A percentile compares a stretch with the other conserved stretches of the same genome.
Conservation (phyloP, 2,329 filamentous ascomycete genomes). For the Penicillium digitatum region DNA sequence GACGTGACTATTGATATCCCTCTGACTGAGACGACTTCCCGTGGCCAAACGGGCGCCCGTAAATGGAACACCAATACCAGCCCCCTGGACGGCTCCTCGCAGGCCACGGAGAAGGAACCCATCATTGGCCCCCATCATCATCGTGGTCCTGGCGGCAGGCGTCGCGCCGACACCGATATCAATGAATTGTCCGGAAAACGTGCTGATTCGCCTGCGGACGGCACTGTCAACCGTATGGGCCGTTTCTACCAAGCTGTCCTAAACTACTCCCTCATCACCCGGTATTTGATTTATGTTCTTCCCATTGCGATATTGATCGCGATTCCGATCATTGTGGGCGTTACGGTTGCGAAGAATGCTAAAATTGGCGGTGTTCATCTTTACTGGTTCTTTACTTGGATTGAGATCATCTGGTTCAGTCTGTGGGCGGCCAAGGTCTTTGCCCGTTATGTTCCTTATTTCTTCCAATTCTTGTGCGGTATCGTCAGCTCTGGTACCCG, state of each 20-base stretch:
- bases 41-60: constrained; percentile 45
- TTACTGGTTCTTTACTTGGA: constrained; percentile 62
- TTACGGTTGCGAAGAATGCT: constrained; percentile 46
- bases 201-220: constrained; percentile 47
- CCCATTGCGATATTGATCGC: constrained; percentile 57
- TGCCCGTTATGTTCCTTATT: constrained; percentile 54
- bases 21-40: constrained; percentile 53
- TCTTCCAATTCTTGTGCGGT: constrained; percentile 60
- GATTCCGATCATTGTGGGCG: constrained; percentile 61
- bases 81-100: constrained; percentile 22
- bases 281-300: constrained; percentile 61
- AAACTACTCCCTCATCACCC: constrained; percentile 60
- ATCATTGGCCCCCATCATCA: constrained; percentile 19
- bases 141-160: constrained; percentile 32
- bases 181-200: constrained; percentile 31
- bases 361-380: constrained; percentile 55
- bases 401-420: constrained; percentile 61
- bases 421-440: constrained; percentile 61
- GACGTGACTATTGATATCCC: constrained; percentile 61
- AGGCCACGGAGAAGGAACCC: constrained; percentile 30
- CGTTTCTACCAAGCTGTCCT: constrained; percentile 58
- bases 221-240: constrained; percentile 57
- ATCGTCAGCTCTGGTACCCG: constrained; percentile 62
- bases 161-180: constrained; percentile 25
- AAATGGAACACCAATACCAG: constrained; percentile 34